Conservation (phyloP, 108 stramenopile genomes). For the Bacterosira constricta region DNA sequence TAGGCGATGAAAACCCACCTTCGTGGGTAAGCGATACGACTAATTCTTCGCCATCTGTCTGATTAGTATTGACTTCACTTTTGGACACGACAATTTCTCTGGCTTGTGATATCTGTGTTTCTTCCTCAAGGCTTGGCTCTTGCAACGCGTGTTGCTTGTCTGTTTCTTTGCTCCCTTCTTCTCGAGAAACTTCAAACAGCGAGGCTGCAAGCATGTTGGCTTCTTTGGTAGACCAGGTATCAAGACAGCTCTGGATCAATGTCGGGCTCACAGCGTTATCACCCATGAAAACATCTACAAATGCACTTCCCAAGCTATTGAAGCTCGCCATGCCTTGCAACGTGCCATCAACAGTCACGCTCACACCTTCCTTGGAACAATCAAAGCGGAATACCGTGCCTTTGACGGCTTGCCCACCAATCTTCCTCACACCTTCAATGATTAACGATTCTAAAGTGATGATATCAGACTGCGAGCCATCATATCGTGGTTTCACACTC, state of each 20-base stretch:
- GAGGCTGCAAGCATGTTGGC: no score
- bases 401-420: conserved; percentile 28
- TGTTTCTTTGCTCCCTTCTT: no score
- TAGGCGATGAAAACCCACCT: no score
- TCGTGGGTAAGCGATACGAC: no score
- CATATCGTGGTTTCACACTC: conserved; percentile 31
- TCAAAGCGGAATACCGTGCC: conserved; percentile 32
- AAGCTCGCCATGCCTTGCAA: conserved; percentile 18
- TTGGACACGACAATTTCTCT: no score
- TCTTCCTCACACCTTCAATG: conserved; percentile 24
- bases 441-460: conserved; percentile 21
- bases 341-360: conserved; percentile 29
- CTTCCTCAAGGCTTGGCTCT: no score
- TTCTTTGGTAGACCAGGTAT: no score
- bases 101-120: no score
- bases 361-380: conserved; percentile 23
- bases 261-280: conserved; percentile 40
- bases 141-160: no score
- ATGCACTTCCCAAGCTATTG: conserved; percentile 19
- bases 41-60: no score
- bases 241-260: conserved; percentile 36
- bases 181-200: no score
- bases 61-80: no score
- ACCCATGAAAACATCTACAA: conserved; percentile 42
- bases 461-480: conserved; percentile 13